Evolutionary conservation across 1,284 basidiomycete genomes (phyloP).

Genomic region (Ganoderma lingzhi): DNA sequence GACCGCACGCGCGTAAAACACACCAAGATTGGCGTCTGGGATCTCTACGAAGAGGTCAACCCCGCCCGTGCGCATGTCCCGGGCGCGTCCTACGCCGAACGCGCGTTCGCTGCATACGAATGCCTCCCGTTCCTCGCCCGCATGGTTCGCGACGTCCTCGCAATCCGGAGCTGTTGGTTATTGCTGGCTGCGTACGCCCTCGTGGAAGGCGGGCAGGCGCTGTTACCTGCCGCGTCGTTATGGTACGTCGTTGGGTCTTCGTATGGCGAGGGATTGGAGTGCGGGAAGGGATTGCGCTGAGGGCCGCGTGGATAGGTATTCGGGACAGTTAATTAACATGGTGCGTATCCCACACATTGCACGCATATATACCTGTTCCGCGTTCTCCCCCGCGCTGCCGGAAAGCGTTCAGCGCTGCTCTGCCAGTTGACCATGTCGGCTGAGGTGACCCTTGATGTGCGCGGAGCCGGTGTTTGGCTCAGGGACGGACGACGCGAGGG

Average conservation of each 20-base stretch:
- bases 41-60: constrained; percentile 69
- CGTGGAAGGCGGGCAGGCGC: constrained; percentile 53
- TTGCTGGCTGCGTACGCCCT: constrained; percentile 57
- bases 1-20: constrained; percentile 64
- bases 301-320: constrained; percentile 57
- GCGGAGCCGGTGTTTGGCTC: no score
- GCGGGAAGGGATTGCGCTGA: constrained; percentile 10
- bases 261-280: neutral
- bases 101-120: constrained; percentile 55
- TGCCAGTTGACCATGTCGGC: no score
- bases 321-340: constrained; percentile 70
- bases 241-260: constrained; percentile 50
- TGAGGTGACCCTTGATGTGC: no score
- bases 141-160: constrained; percentile 70
- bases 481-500: no score
- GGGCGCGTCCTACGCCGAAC: constrained; percentile 54
- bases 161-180: constrained; percentile 59
- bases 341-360: constrained; percentile 48
- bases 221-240: constrained; percentile 70
- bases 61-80: constrained; percentile 49
- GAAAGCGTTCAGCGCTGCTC: no score
- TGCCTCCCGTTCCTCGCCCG: constrained; percentile 68
- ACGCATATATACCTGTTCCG: constrained; percentile 2
- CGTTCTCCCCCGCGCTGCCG: neutral
- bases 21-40: constrained; percentile 75